Evolutionary conservation across 108 stramenopile genomes (phyloP), one percentile per base, ranked within the genome.

Genomic region (Pseudonitzschia multiseries): DNA sequence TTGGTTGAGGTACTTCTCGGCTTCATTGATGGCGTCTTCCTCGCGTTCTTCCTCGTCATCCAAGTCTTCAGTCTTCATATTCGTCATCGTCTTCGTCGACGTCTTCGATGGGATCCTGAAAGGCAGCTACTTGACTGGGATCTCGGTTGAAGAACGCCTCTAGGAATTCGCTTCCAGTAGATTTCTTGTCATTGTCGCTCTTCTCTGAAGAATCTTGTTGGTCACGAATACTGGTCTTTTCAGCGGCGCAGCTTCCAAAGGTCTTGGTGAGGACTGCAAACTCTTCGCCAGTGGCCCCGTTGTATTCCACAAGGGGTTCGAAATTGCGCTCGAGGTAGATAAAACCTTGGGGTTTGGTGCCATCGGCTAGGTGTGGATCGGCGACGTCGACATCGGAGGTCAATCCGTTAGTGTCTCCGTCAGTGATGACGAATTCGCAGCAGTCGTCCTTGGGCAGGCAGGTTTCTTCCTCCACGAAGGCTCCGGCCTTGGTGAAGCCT

Each of bases 381-480:
- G 12, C 17, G 22, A 22, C 43, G 28, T 67, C 66, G 40, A 43
- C 21, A 15, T 17, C 17, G 15, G 64, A 42, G 21, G 66, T 67
- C 22, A 67, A 28, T 44, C 66, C 66, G 8, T 67, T 46, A 1
- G 66, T 46, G 36, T 67, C 44, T 8, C 26, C 44, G 42, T 67
- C 66, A 8, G 24, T 48, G 44, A 67, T 22, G 24, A 50, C 28
- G 26, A 67, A 67, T 12, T 26, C 27, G 22, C 66, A 67, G 42
- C 66, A 67, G 27, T 13, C 28, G 28, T 67, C 66, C 66, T 67
- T 67, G 6, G 66, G 43, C 14, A 67, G 28, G 44, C 66, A 67
- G 31, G 66, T 67, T 50, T 67, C 66, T 67, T 67, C 66, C 44
- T 67, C 66, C 0, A 67, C 28, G 24, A 43, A 67, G 4, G 66